Conservation (phyloP, 768 basidiomycete genomes). For the Trametes coccinea region DNA sequence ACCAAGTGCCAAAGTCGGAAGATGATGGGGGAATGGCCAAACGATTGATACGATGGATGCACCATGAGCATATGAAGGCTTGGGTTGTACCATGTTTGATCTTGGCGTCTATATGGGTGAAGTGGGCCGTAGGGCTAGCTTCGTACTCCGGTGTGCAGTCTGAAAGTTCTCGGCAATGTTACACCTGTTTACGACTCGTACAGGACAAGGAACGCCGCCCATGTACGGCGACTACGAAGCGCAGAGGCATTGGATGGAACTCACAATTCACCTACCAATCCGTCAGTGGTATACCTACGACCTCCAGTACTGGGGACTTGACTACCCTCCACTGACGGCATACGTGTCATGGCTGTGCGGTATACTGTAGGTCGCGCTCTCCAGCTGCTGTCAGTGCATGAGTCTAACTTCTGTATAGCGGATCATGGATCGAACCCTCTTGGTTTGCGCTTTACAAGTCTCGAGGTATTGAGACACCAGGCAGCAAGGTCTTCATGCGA, state of each 20-base stretch:
- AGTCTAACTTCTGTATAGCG: slow-evolving; percentile 36
- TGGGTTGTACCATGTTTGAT: slow-evolving; percentile 62
- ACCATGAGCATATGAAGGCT: slow-evolving; percentile 56
- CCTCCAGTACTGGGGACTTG: slow-evolving; percentile 89
- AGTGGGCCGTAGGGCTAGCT: slow-evolving; percentile 71
- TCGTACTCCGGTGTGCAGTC: slow-evolving; percentile 73
- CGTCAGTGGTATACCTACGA: slow-evolving; percentile 88
- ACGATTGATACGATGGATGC: slow-evolving; percentile 81
- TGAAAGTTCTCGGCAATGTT: slow-evolving; percentile 12
- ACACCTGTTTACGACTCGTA: slow-evolving; percentile 12
- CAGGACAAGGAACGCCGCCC: slow-evolving; percentile 71
- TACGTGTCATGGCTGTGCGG: slow-evolving; percentile 88
- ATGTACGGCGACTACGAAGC: slow-evolving; percentile 95
- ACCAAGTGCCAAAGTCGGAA: slow-evolving; percentile 19
- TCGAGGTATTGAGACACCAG: slow-evolving; percentile 67
- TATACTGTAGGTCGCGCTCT: slow-evolving; percentile 50
- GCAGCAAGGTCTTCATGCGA: slow-evolving; percentile 79
- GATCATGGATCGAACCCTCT: slow-evolving; percentile 47
- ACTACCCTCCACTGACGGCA: slow-evolving; percentile 93
- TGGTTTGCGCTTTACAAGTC: slow-evolving; percentile 77
- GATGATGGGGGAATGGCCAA: slow-evolving; percentile 48
- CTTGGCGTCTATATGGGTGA: slow-evolving; percentile 56
- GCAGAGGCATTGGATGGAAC: slow-evolving; percentile 94
- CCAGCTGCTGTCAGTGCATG: too few relatives aligned
- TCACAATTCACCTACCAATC: slow-evolving; percentile 75